These are phyloP conservation scores for Sugiyamaella qingdaonensis DNA, from an alignment of 805 yeast genomes.

Conservation along the genomic window DNA sequence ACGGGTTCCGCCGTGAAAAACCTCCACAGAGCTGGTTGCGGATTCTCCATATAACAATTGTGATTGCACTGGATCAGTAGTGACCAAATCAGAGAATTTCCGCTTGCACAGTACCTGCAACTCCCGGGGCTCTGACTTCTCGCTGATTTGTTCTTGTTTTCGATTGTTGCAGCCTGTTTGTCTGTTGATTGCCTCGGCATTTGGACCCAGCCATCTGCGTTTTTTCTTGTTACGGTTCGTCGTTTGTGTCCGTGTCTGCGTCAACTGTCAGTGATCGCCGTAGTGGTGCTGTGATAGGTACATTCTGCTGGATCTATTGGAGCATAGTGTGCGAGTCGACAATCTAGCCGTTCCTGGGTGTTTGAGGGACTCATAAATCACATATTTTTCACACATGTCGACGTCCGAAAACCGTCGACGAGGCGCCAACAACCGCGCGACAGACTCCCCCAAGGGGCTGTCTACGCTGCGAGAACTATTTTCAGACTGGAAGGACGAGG, in stretches of 20 bases:
- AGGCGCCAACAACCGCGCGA: slow-evolving; percentile 5
- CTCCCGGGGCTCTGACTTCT: neutral
- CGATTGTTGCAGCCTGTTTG: neutral
- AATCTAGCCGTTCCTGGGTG: neutral
- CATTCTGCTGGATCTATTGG: neutral
- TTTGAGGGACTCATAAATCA: neutral
- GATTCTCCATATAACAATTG: neutral
- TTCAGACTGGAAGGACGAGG: slow-evolving; percentile 92
- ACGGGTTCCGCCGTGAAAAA: neutral
- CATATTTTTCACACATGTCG: slow-evolving; percentile 5
- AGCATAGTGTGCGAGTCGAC: neutral
- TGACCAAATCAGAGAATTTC: neutral
- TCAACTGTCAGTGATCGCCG: neutral
- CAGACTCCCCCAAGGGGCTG: slow-evolving; percentile 36
- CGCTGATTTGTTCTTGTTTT: neutral
- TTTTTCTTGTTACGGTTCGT: neutral
- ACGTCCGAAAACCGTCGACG: slow-evolving; percentile 11
- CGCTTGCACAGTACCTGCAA: neutral
- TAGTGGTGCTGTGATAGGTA: neutral
- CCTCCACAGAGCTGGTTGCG: neutral
- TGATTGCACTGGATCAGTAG: neutral
- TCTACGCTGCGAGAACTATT: slow-evolving; percentile 74
- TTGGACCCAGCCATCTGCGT: neutral
- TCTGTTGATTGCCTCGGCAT: neutral
- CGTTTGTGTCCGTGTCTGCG: neutral